Conservation (phyloP, 179 eudicot genomes). For the Monotropa hypopitys region DNA sequence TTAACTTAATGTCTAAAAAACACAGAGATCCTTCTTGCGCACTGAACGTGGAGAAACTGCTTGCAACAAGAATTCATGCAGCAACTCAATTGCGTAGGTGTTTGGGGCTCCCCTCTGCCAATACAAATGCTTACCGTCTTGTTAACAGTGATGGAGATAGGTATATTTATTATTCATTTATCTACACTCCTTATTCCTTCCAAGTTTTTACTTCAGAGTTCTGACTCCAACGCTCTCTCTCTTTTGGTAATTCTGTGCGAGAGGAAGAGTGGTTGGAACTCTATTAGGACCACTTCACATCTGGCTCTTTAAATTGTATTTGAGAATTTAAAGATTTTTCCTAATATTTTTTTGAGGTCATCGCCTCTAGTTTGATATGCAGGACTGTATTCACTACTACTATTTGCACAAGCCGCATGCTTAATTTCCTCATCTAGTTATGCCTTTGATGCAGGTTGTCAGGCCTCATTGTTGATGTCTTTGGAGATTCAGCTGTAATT, state of each 20-base stretch:
- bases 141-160: constrained; percentile 95
- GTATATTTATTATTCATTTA: constrained; percentile 22
- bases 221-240: not conserved
- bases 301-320: no score
- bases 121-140: constrained; percentile 83
- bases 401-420: constrained; percentile 5
- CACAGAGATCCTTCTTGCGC: constrained; percentile 70
- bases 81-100: constrained; percentile 50
- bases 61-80: constrained; percentile 46
- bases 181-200: not conserved
- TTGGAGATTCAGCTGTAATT: constrained; percentile 82
- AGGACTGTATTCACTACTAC: no score
- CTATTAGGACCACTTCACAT: not conserved
- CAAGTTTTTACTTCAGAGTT: not conserved
- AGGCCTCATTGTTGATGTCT: constrained; percentile 81
- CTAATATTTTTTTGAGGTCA: no score
- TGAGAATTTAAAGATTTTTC: no score
- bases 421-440: constrained; percentile 5
- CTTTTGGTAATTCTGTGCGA: not conserved
- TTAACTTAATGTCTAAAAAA: constrained; percentile 2
- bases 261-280: not conserved
- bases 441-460: constrained; percentile 57
- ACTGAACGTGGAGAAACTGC: constrained; percentile 58
- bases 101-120: constrained; percentile 58
- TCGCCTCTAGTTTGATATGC: no score